Evolutionary conservation across 495 filamentous ascomycete genomes (phyloP), one percentile per base, ranked within the genome.

Genomic region (Pyronema domesticum): DNA sequence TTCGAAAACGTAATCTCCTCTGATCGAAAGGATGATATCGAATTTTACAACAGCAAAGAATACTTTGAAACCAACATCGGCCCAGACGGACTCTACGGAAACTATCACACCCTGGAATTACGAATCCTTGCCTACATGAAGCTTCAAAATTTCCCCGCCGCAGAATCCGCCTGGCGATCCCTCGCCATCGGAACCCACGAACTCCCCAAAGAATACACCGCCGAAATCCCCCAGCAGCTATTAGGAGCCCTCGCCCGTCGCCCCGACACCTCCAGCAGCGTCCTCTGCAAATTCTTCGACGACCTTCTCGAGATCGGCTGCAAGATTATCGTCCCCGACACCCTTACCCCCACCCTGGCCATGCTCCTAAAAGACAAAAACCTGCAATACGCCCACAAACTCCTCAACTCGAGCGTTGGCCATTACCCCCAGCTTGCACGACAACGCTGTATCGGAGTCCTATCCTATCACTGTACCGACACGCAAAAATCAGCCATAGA

Each of bases 41-140:
- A 30, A 30, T 30, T 30, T 5, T 30, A 30, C 23, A 30, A 30
- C 5, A 30, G 23, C 23, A 30, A 30, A 30, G 23, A 30, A 30
- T 30, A 30, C 5, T 30, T 30, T 30, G 23, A 30, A 30, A 7
- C 11, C 35, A 15, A 14, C 36, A n/a, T 94, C 14, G 79, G 77
- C 1, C 51, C 72, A 7, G 77, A 81, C 58, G 74, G 71, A 4
- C 77, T 94, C 15, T 55, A 71, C 40, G 78, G 81, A 0, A 72
- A 88, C 64, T 70, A 73, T 4, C 68, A 72, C 54, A 91, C 87
- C 0, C 79, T 76, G 56, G 69, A 86, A 34, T 68, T 94, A 17
- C 81, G 86, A 64, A 72, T 95, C 46, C 75, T 82, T 51, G 86
- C 89, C 55, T 76, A 76, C 6, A 72, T 93, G 4, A 74, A 77